Percentiles rank a stretch among this genome's conserved stretches.
Evolutionary conservation across 176 grass and related monocot species (phyloP).

Genomic region (Eragrostis curvula): DNA sequence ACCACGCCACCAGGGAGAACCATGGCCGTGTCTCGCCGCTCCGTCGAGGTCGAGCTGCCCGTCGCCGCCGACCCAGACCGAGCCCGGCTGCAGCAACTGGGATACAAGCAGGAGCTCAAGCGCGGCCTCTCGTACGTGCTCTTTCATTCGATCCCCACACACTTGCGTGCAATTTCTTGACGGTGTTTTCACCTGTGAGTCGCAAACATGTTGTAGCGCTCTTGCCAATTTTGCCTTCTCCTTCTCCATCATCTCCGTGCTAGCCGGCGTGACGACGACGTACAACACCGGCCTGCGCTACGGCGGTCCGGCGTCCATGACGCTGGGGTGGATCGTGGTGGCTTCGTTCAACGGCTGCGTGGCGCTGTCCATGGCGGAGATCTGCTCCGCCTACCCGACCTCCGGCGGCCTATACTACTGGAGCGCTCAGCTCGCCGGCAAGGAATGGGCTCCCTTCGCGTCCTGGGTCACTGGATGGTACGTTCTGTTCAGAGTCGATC

Average conservation of each 20-base stretch:
- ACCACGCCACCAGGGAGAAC: no score
- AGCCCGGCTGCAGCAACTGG: slow-evolving; percentile 49
- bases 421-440: slow-evolving; percentile 79
- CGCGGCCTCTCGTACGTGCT: slow-evolving; percentile 62
- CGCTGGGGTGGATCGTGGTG: slow-evolving; percentile 59
- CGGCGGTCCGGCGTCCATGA: slow-evolving; percentile 65
- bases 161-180: no score
- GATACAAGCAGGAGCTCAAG: slow-evolving; percentile 84
- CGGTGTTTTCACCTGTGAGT: no score
- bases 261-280: slow-evolving; percentile 58
- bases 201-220: neutral
- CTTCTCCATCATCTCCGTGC: slow-evolving; percentile 70
- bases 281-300: slow-evolving; percentile 76
- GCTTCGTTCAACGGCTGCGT: slow-evolving; percentile 53
- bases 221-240: slow-evolving; percentile 50
- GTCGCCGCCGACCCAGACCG: slow-evolving; percentile 25
- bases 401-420: slow-evolving; percentile 92
- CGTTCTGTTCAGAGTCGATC: neutral
- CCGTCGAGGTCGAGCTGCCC: neutral
- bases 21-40: no score
- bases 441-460: slow-evolving; percentile 66
- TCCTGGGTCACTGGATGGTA: slow-evolving; percentile 89
- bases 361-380: slow-evolving; percentile 85
- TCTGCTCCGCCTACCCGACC: slow-evolving; percentile 86
- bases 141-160: no score